phyloP scores from a whole-genome alignment of 148 eudicot species.

The Rhododendron williamsianum region DNA sequence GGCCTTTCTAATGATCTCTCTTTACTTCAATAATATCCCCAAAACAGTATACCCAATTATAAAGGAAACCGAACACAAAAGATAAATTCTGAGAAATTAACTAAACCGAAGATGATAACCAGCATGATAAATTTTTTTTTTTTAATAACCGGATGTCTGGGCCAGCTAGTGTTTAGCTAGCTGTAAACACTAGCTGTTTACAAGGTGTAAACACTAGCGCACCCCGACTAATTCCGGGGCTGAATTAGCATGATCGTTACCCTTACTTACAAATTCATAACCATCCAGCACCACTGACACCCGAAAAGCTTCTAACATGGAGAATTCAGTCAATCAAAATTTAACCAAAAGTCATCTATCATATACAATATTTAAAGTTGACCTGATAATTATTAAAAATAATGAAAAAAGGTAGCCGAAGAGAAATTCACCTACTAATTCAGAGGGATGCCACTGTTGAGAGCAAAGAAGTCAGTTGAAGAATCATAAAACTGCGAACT shows the following conservation, averaged over 20 bases:
- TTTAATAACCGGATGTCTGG: no score
- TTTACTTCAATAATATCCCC: neutral
- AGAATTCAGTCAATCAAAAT: neutral
- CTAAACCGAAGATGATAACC: neutral
- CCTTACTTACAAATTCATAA: conserved; percentile 1
- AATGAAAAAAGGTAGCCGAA: neutral
- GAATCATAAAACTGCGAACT: neutral
- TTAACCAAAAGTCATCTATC: neutral
- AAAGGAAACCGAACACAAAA: neutral
- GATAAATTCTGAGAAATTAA: neutral
- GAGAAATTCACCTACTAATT: neutral
- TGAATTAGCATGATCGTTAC: neutral
- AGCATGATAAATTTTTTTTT: neutral
- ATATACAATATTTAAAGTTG: neutral
- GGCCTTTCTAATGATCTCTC: neutral
- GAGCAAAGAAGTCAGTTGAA: neutral
- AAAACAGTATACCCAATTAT: neutral
- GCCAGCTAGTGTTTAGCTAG: no score
- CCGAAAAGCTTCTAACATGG: conserved; percentile 1
- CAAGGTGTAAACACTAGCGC: no score
- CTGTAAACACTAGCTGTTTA: no score
- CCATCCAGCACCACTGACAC: neutral
- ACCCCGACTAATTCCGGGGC: no score
- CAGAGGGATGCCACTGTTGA: neutral
- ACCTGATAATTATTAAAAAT: neutral